Base-by-base conservation (phyloP, 139 green algal species). In the Volvox reticuliferus region DNA sequence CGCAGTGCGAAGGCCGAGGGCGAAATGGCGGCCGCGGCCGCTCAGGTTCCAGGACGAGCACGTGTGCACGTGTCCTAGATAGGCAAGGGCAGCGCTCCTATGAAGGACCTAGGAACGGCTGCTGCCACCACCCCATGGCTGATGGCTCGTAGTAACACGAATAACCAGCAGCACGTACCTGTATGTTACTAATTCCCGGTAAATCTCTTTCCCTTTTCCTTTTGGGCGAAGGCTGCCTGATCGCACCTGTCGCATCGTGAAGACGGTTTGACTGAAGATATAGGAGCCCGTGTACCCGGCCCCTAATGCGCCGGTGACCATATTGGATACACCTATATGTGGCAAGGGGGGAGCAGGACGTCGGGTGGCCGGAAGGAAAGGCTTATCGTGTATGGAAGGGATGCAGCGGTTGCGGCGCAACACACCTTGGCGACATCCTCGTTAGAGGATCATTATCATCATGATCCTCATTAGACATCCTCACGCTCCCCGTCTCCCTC, bases 221-320 rank as follows among this genome's bases (percentile, higher is more conserved):
- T 55, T 55, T 9, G 9, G 44, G 44, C 44, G 9, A 9, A 55
- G 44, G 44, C 44, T 55, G 44, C 44, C 44, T 55, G 44, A 20
- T 32, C 76, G 32, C 78, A 84, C 78, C 85, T 90, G 86, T 0
- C 94, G 73, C 93, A 96, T 93, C 19, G 91, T 95, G 91, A 96
- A 97, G 36, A 95, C 91, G 5, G 95, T 96, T 82, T 97, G 95
- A 14, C 82, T 93, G 91, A 98, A 98, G 91, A 98, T 98, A 94
- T 98, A 98, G 88, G 81, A 94, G 50, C 94, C 97, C 0, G 96
- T 98, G 93, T 95, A 97, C 50, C 97, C 97, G 2, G 92, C 93
- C 9, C 97, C 97, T 21, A 89, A 67, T 2, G 94, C n/a, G 0
- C 92, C 95, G 2, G 93, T 94, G 18, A 96, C 84, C 32, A 96